Evolutionary conservation across 83 land plant genomes (phyloP).

Genomic region (Diphasiastrum complanatum): DNA sequence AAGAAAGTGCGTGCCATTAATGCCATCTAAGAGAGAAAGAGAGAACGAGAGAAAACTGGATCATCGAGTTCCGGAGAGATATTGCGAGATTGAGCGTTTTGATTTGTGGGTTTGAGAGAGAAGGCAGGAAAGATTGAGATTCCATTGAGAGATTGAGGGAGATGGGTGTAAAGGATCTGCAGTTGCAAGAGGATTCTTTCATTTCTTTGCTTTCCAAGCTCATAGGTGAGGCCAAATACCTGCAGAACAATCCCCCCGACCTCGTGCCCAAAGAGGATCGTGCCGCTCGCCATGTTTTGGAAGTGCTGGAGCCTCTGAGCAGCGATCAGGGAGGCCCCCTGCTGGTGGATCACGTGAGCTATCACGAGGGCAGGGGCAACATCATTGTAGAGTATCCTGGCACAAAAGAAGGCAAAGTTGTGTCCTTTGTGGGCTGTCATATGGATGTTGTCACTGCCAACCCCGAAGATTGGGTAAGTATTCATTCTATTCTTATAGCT

Average conservation of each 20-base stretch:
- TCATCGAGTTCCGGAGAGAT: too few species aligned
- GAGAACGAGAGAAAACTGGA: too few species aligned
- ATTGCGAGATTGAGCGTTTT: too few species aligned
- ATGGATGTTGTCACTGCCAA: slow-evolving; percentile 96
- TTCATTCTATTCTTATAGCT: background rate
- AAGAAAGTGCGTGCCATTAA: too few species aligned
- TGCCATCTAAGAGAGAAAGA: too few species aligned
- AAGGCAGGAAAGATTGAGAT: too few species aligned
- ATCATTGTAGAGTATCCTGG: slow-evolving; percentile 92
- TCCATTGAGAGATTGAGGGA: too few species aligned
- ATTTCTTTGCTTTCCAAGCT: slow-evolving; percentile 48
- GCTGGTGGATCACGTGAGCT: slow-evolving; percentile 51
- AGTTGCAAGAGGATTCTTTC: slow-evolving; percentile 24
- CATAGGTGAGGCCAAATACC: slow-evolving; percentile 60
- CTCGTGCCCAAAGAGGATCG: slow-evolving; percentile 74
- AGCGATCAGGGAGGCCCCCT: slow-evolving; percentile 60
- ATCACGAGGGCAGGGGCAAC: slow-evolving; percentile 57
- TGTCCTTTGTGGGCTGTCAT: slow-evolving; percentile 81
- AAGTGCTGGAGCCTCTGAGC: slow-evolving; percentile 53
- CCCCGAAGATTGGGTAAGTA: slow-evolving; percentile 63
- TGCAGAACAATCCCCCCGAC: slow-evolving; percentile 91
- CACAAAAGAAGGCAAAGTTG: slow-evolving; percentile 43
- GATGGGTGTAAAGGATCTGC: slow-evolving; percentile 16
- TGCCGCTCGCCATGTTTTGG: slow-evolving; percentile 61
- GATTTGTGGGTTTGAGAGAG: too few species aligned